These are phyloP conservation scores for Backusella tarrabulga DNA, from an alignment of 192 early-diverging fungal genomes.

Conservation along the genomic window DNA sequence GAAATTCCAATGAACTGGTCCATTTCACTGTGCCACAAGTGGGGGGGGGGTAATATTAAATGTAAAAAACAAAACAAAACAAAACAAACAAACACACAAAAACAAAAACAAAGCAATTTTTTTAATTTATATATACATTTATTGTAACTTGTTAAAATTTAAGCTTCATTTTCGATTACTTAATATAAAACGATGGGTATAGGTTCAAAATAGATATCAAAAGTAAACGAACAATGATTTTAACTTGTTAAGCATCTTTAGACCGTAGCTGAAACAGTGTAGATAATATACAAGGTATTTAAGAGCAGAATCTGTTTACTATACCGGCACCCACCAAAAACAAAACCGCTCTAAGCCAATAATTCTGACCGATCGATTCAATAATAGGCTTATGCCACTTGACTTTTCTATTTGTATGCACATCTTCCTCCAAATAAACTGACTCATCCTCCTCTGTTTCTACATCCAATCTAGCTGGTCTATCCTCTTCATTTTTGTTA, in stretches of 20 bases:
- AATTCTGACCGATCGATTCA: neutral
- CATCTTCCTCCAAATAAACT: slow-evolving; percentile 2
- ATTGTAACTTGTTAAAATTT: neutral
- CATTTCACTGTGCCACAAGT: neutral
- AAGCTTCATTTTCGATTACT: neutral
- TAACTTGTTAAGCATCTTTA: neutral
- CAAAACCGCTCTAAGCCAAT: neutral
- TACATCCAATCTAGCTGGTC: neutral
- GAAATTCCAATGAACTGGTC: neutral
- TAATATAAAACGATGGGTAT: neutral
- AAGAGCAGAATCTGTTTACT: slow-evolving; percentile 4
- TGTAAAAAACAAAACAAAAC: neutral
- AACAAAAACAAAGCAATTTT: neutral
- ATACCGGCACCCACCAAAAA: neutral
- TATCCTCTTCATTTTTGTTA: neutral
- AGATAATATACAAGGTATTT: slow-evolving; percentile 7
- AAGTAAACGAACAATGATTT: neutral
- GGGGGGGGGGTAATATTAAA: neutral
- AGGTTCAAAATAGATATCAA: neutral
- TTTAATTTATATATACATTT: neutral
- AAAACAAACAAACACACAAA: neutral
- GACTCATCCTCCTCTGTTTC: neutral
- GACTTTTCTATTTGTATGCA: slow-evolving; percentile 5
- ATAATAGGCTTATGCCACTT: neutral
- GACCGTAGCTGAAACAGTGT: neutral